Evolutionary conservation across 148 eudicot genomes (phyloP), one percentile per base, ranked within the genome.

Genomic region (Chenopodium berlandieri): DNA sequence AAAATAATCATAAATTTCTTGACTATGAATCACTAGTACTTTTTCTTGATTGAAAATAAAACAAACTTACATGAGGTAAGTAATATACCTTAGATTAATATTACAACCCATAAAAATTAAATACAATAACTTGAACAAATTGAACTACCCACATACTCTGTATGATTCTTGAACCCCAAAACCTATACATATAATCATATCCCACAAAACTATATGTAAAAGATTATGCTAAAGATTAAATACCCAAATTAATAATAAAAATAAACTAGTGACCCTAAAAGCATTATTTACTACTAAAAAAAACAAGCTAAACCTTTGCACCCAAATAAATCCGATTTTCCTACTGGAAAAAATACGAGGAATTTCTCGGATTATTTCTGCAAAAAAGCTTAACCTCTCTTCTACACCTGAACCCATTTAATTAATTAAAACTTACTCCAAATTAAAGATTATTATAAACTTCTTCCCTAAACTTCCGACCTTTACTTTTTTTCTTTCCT

Each of bases 131-230:
- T 34, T 34, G 6, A 34, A 34, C 40, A 40, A 6, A 40, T 6
- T 40, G 7, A 40, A 40, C 44, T 6, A 40, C 44, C 44, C 44
- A 40, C 44, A 40, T 40, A 40, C 44, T 40, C 44, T 40, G 44
- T 40, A 5, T 5, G 44, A 40, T 37, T 16, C 20, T 14, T 14
- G 46, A 63, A 80, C 47, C 76, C 76, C 65, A 48, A 62, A 63
- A 79, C 77, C 77, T 81, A 81, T 81, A 81, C 83, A 81, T 81
- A 58, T 64, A 73, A 54, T 22, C 58, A 78, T 54, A 79, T 40
- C 37, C 75, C 17, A 16, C 0, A 54, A 64, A 44, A 71, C 40
- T 71, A 34, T 17, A 71, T 71, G 52, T 71, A 40, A 20, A 19
- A 31, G 40, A 30, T 34, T 44, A 64, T 34, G 3, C 25, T 63